Base-by-base conservation (phyloP, 441 rosid species). In the Brassica hybrid region DNA sequence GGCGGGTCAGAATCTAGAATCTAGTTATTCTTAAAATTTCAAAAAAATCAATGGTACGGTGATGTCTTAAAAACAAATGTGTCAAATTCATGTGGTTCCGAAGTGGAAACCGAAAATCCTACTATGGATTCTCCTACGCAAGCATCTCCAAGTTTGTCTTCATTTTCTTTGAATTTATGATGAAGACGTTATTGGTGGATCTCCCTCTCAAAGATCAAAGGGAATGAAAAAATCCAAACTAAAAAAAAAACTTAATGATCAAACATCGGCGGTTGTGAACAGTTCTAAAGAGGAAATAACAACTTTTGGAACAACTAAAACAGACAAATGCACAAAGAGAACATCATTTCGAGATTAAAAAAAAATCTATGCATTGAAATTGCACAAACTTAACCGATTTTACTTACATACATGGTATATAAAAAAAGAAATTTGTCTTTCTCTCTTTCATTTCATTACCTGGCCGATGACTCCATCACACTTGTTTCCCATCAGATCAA, bases 391-490 rank as follows among this genome's bases (percentile, higher is more conserved):
- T 21, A 21, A 21, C 23, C 23, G 23, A 21, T 21, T 21, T 21
- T 21, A 2, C 23, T 21, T 21, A 21, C 23, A 21, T 21, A 21
- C 23, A 21, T 21, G 23, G 23, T 21, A 21, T 21, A 21, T 21
- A 21, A 21, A 21, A 21, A 21, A 21, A 21, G 23, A 21, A 21
- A 21, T 16, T 4, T 12, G 45, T 61, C 16, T 76, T 36, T 2
- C 13, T 48, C 77, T 34, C 23, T 41, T 57, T 48, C 57, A 10
- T 60, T 38, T 52, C 17, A 16, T 38, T 81, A 91, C 98, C 97
- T 94, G 97, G n/a, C 98, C 99, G 63, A 95, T 93, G 65, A 95
- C 98, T 71, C 99, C 98, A 78, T 93, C 94, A 69, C 98, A 95
- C 89, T 74, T 90, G 69, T 91, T 86, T 27, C 98, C 97, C 50